Evolutionary conservation across 2,329 filamentous ascomycete species (phyloP), one percentile per base, ranked within the genome.

Genomic region (Fonsecaea nubica): DNA sequence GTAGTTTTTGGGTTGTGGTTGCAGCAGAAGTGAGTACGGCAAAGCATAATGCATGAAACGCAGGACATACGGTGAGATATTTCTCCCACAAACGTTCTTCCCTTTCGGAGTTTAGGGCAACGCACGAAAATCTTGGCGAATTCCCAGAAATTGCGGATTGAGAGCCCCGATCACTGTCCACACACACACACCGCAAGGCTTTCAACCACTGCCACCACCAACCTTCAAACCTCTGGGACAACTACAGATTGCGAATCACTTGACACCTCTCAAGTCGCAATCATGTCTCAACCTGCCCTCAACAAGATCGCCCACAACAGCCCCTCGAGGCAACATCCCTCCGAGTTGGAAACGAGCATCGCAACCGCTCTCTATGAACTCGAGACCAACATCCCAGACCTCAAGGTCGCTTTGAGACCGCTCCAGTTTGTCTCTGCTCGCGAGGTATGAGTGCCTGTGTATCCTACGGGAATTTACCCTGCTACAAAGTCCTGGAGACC

Each of bases 251-350:
- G 62, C 62, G 48, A 63, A 62, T 25, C 48, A 58, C 40, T 64
- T 63, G 52, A 18, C 58, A 58, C 58, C 33, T 12, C 53, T 63
- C 60, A 62, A 64, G 62, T 72, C 68, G 82, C 82, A 83, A 87
- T 77, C 79, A 89, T 89, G 87, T 85, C 91, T 83, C 70, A 72
- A 66, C 70, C 70, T 62, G 87, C 92, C 81, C 85, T 95, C 81
- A 97, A 97, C 91, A 98, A 98, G 92, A 98, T 98, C 84, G 93
- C 93, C 81, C 83, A 89, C 82, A 97, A 95, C 90, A 96, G 92
- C 90, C 91, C 94, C 77, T 97, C 94, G 85, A 89, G 92, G 87
- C 88, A 91, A 83, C 96, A 90, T 85, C 95, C 95, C 77, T 96
- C 92, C 76, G 95, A 99, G 90, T 90, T 98, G 77, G 95, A 99